Conservation (phyloP, 192 early-diverging fungal genomes). For the Backusella mclennaniae region DNA sequence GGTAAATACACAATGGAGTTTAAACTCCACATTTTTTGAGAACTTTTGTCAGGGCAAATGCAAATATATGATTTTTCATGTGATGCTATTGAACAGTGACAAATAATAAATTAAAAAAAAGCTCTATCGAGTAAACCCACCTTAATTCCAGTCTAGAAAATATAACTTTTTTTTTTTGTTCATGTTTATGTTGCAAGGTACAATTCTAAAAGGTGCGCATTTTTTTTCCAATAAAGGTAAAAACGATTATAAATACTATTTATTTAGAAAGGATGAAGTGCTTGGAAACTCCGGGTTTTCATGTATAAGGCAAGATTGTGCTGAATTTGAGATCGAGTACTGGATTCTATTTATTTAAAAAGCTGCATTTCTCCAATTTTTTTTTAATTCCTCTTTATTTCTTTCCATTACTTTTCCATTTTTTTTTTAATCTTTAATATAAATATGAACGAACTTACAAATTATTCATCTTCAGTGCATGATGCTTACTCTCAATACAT, state of each 20-base stretch:
- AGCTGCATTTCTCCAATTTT: not conserved
- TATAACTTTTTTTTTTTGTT: not conserved
- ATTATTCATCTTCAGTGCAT: not conserved
- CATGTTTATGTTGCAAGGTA: not conserved
- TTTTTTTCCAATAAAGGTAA: slow-evolving; percentile 3
- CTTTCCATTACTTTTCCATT: not conserved
- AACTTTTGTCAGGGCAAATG: slow-evolving; percentile 1
- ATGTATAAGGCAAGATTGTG: slow-evolving; percentile 2
- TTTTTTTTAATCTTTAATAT: not conserved
- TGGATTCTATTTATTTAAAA: not conserved
- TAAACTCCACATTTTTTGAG: not conserved
- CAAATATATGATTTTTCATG: not conserved
- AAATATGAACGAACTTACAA: not conserved
- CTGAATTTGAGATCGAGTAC: not conserved
- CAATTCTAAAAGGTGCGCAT: not conserved
- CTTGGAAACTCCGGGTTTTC: slow-evolving; percentile 9
- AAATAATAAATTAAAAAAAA: not conserved
- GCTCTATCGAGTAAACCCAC: not conserved
- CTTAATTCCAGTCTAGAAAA: not conserved
- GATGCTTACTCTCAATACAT: not conserved
- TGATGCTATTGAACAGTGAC: not conserved
- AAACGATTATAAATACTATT: slow-evolving; percentile 1
- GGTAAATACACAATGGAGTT: not conserved
- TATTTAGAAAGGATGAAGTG: not conserved
- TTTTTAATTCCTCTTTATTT: not conserved